A percentile compares a stretch with the other conserved stretches of the same genome.
Conservation (phyloP, 371 early-diverging fungal species). For the Blyttiomyces sp. region DNA sequence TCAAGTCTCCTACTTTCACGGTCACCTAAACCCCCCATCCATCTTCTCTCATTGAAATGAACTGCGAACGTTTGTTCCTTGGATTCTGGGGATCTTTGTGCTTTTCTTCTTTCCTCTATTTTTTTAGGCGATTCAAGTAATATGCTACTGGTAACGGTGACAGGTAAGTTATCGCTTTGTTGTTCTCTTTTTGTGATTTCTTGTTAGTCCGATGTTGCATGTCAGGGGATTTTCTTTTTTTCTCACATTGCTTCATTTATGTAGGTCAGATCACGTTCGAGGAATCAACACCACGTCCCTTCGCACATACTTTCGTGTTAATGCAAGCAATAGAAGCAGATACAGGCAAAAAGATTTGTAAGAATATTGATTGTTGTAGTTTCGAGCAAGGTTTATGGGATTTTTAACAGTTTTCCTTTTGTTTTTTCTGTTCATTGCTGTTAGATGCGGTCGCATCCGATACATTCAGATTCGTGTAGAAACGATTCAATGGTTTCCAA, state of each 20-base stretch:
- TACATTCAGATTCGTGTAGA: slow-evolving; percentile 33
- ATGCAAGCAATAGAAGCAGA: slow-evolving; percentile 49
- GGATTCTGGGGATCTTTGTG: too few species aligned
- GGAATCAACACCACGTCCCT: slow-evolving; percentile 48
- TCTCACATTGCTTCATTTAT: not conserved
- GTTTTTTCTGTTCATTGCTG: not conserved
- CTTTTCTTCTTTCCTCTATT: too few species aligned
- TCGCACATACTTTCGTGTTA: slow-evolving; percentile 68
- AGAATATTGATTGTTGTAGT: not conserved
- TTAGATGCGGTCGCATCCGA: slow-evolving; percentile 36
- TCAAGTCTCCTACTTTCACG: slow-evolving; percentile 14
- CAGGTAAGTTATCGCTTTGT: slow-evolving; percentile 8
- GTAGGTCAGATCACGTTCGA: slow-evolving; percentile 21
- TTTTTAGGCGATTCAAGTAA: slow-evolving; percentile 57
- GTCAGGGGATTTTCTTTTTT: not conserved
- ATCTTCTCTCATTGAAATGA: too few species aligned
- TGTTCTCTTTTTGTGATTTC: not conserved
- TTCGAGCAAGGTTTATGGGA: not conserved
- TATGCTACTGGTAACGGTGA: slow-evolving; percentile 34
- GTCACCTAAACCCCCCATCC: slow-evolving; percentile 42
- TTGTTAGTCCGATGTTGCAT: not conserved
- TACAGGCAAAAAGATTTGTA: slow-evolving; percentile 27
- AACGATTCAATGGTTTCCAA: too few species aligned
- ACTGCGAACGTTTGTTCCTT: too few species aligned
- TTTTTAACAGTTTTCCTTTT: not conserved